A percentile compares a stretch with the other conserved stretches of the same genome.
Conservation (phyloP, 2,329 filamentous ascomycete species). For the Pseudocercospora musae region DNA sequence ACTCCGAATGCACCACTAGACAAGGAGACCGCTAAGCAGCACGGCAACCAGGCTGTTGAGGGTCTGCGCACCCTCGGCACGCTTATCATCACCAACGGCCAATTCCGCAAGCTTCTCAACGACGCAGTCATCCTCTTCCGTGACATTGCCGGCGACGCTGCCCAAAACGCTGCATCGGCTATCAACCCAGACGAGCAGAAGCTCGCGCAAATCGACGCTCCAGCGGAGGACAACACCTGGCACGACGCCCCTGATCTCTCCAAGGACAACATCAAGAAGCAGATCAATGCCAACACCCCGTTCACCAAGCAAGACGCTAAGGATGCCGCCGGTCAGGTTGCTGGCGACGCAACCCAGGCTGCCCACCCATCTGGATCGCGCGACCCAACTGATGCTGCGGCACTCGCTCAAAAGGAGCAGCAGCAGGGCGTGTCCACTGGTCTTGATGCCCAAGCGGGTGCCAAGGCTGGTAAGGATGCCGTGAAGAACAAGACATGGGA, state of each 20-base stretch:
- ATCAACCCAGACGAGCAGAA: constrained; percentile 77
- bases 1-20: constrained; percentile 65
- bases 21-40: constrained; percentile 74
- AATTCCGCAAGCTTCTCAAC: constrained; percentile 87
- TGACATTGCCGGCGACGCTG: constrained; percentile 89
- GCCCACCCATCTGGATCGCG: constrained; percentile 57
- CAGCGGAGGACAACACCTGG: constrained; percentile 90
- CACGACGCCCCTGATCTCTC: constrained; percentile 57
- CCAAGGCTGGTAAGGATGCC: constrained; percentile 45
- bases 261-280: constrained; percentile 67
- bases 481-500: constrained; percentile 55
- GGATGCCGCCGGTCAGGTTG: constrained; percentile 52
- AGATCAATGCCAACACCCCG: constrained; percentile 59
- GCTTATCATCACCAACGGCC: constrained; percentile 89
- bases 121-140: constrained; percentile 79
- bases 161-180: constrained; percentile 69
- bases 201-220: constrained; percentile 71
- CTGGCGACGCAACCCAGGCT: constrained; percentile 54
- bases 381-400: constrained; percentile 54
- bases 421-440: constrained; percentile 47
- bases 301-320: constrained; percentile 58
- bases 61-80: constrained; percentile 85
- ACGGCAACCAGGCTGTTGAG: constrained; percentile 78
- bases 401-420: constrained; percentile 53
- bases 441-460: constrained; percentile 52